Percentiles rank a stretch among this genome's conserved stretches.
Conservation (phyloP, 169 alveolate species). For the Babesia divergens region DNA sequence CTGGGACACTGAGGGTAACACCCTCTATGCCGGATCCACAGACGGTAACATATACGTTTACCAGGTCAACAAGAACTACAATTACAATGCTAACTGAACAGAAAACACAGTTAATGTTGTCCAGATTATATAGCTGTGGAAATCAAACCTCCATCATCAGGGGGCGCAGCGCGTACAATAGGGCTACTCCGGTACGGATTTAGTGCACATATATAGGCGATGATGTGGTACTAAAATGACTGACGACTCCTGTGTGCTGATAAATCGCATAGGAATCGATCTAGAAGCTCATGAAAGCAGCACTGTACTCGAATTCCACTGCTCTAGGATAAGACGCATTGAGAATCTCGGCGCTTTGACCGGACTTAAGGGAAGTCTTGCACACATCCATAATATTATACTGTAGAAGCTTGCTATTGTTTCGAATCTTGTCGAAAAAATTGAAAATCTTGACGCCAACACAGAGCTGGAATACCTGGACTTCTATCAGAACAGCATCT, state of each 20-base stretch:
- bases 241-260: slow-evolving; percentile 18
- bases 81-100: slow-evolving; percentile 45
- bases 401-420: slow-evolving; percentile 69
- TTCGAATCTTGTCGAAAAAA: slow-evolving; percentile 78
- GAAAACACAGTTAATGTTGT: no score
- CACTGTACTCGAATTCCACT: slow-evolving; percentile 46
- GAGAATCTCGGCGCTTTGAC: slow-evolving; percentile 64
- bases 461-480: slow-evolving; percentile 70
- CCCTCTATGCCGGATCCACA: slow-evolving; percentile 90
- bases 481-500: slow-evolving; percentile 77
- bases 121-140: neutral
- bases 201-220: neutral
- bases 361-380: slow-evolving; percentile 57
- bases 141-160: no score
- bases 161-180: no score
- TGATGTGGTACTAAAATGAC: no score
- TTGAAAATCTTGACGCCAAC: slow-evolving; percentile 71
- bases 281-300: slow-evolving; percentile 22
- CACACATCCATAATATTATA: neutral
- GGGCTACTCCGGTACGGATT: no score
- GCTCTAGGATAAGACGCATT: slow-evolving; percentile 62
- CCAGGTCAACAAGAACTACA: slow-evolving; percentile 75
- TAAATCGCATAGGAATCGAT: slow-evolving; percentile 52
- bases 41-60: slow-evolving; percentile 88
- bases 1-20: slow-evolving; percentile 92